A percentile compares a stretch with the other conserved stretches of the same genome.
Conservation (phyloP, 306 rosid genomes). For the Coriaria nepalensis region DNA sequence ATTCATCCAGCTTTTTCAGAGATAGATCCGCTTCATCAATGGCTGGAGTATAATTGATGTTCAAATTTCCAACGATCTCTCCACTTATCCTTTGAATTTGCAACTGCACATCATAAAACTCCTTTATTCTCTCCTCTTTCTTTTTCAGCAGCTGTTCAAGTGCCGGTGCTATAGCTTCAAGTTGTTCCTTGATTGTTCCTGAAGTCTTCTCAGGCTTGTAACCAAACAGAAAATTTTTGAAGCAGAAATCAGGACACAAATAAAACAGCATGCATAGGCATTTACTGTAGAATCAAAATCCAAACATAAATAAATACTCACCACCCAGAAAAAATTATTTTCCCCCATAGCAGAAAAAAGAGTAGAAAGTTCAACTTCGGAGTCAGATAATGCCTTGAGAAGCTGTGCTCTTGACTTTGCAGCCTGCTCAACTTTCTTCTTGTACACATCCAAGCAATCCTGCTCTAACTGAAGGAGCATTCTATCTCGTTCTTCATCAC, state of each 20-base stretch:
- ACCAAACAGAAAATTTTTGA: not conserved
- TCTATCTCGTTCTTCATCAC: slow-evolving; percentile 68
- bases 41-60: slow-evolving; percentile 27
- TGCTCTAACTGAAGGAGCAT: slow-evolving; percentile 94
- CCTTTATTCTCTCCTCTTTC: slow-evolving; percentile 74
- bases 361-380: slow-evolving; percentile 50
- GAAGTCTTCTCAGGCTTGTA: slow-evolving; percentile 33
- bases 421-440: slow-evolving; percentile 86
- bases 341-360: slow-evolving; percentile 80
- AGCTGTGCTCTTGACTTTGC: slow-evolving; percentile 75
- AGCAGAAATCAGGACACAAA: too few relatives aligned
- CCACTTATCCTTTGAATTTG: slow-evolving; percentile 81
- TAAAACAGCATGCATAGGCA: too few relatives aligned
- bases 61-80: slow-evolving; percentile 62
- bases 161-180: slow-evolving; percentile 69
- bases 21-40: slow-evolving; percentile 70
- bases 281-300: not conserved
- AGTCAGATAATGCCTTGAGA: slow-evolving; percentile 70
- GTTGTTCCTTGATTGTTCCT: slow-evolving; percentile 45
- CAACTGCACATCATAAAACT: slow-evolving; percentile 68
- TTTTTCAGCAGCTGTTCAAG: slow-evolving; percentile 67
- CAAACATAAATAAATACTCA: slow-evolving; percentile 13
- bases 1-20: slow-evolving; percentile 64
- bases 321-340: too few relatives aligned
- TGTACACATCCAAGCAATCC: slow-evolving; percentile 77